phyloP scores from a whole-genome alignment of 148 eudicot species.

The Polygonum maritimum region DNA sequence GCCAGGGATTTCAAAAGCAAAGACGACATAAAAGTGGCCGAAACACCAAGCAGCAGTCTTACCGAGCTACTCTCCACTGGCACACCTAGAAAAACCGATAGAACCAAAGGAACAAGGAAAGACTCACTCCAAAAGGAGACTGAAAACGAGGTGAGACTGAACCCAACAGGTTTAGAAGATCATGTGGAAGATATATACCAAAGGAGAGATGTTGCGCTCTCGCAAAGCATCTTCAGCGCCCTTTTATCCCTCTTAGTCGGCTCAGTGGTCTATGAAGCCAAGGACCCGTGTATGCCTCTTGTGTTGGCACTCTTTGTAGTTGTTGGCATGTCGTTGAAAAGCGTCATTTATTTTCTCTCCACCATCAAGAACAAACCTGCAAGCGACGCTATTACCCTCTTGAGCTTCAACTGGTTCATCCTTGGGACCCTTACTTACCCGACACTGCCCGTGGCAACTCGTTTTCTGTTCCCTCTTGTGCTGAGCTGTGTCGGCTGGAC shows the following conservation, averaged over 20 bases:
- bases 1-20: conserved; percentile 19
- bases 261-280: conserved; percentile 49
- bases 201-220: conserved; percentile 41
- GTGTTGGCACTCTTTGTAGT: conserved; percentile 65
- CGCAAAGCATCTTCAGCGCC: conserved; percentile 54
- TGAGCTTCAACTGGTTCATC: conserved; percentile 79
- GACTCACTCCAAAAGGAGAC: not conserved
- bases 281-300: conserved; percentile 72
- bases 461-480: conserved; percentile 24
- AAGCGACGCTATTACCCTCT: conserved; percentile 57
- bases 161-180: conserved; percentile 14
- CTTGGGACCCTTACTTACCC: conserved; percentile 75
- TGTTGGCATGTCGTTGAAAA: conserved; percentile 59
- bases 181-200: conserved; percentile 16
- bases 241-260: conserved; percentile 67
- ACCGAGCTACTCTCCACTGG: not conserved
- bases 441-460: conserved; percentile 42
- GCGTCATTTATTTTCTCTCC: conserved; percentile 48
- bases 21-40: conserved; percentile 12
- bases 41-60: not conserved
- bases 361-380: conserved; percentile 46
- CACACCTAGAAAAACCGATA: not conserved
- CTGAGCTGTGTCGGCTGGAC: not conserved
- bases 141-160: not conserved
- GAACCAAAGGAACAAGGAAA: conserved; percentile 7